phyloP scores from a whole-genome alignment of 2,329 filamentous ascomycete genomes.

The Pyrenophora teres region DNA sequence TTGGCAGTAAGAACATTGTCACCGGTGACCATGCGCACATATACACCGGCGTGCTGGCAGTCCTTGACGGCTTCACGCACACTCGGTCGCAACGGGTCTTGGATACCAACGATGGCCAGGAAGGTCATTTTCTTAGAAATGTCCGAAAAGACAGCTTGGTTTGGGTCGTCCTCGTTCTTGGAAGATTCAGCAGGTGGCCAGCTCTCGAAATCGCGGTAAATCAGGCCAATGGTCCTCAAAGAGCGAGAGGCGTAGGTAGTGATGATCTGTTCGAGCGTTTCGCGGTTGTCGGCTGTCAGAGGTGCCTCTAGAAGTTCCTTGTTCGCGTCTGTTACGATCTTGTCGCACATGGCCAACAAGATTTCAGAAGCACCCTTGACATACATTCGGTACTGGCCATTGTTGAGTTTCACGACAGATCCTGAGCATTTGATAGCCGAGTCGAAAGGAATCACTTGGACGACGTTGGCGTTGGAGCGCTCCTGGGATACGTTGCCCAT shows the following conservation, averaged over 20 bases:
- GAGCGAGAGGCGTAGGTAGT: slow-evolving; percentile 78
- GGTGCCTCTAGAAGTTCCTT: slow-evolving; percentile 59
- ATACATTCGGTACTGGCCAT: slow-evolving; percentile 62
- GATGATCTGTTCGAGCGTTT: slow-evolving; percentile 69
- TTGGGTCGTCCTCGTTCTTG: slow-evolving; percentile 63
- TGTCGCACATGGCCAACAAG: slow-evolving; percentile 53
- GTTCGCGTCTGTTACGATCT: slow-evolving; percentile 63
- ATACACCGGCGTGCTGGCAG: slow-evolving; percentile 76
- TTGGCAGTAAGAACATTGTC: slow-evolving; percentile 80
- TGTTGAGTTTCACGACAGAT: slow-evolving; percentile 61
- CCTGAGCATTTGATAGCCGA: slow-evolving; percentile 73
- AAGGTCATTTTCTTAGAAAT: slow-evolving; percentile 75
- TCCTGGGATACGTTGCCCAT: slow-evolving; percentile 66
- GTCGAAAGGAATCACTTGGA: slow-evolving; percentile 64
- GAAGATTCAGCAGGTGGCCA: slow-evolving; percentile 73
- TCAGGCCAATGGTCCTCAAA: slow-evolving; percentile 80
- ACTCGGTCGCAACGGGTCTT: slow-evolving; percentile 76
- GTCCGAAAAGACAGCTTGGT: slow-evolving; percentile 68
- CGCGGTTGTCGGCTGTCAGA: slow-evolving; percentile 62
- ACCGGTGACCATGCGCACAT: slow-evolving; percentile 84
- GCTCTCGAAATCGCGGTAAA: slow-evolving; percentile 80
- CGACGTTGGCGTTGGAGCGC: slow-evolving; percentile 64
- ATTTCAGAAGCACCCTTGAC: slow-evolving; percentile 60
- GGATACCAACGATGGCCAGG: slow-evolving; percentile 76
- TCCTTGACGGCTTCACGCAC: slow-evolving; percentile 74